Percentiles rank a stretch among this genome's conserved stretches.
phyloP scores from a whole-genome alignment of 192 early-diverging fungal species.

The Backusella tuberculispora region DNA sequence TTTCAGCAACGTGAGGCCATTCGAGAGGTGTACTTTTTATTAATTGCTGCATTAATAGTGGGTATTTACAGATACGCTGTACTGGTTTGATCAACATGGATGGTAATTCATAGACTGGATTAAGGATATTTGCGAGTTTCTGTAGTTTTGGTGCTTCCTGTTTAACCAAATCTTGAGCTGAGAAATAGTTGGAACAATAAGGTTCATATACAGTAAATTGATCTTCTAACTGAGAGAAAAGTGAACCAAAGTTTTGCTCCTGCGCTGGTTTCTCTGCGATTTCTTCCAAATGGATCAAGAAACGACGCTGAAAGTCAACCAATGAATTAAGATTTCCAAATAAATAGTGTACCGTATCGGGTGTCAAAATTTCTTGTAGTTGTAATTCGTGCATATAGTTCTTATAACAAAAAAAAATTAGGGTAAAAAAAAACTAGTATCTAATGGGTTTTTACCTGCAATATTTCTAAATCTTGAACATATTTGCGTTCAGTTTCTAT shows the following conservation, averaged over 20 bases:
- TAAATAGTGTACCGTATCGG: conserved; percentile 79
- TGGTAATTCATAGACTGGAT: conserved; percentile 86
- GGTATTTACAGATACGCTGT: conserved; percentile 98
- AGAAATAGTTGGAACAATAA: conserved; percentile 91
- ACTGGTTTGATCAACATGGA: conserved; percentile 97
- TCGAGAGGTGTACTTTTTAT: conserved; percentile 64
- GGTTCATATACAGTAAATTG: conserved; percentile 87
- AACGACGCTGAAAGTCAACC: conserved; percentile 96
- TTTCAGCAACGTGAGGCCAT: conserved; percentile 62
- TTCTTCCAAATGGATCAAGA: conserved; percentile 89
- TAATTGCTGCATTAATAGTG: conserved; percentile 79
- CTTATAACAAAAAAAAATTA: conserved; percentile 35
- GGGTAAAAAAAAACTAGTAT: not conserved
- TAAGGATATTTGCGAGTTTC: conserved; percentile 68
- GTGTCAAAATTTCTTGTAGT: conserved; percentile 71
- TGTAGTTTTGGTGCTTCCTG: conserved; percentile 67
- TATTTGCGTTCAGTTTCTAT: conserved; percentile 94
- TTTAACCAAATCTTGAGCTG: conserved; percentile 71
- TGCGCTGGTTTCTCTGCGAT: conserved; percentile 65
- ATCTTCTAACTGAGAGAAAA: conserved; percentile 85
- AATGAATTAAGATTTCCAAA: conserved; percentile 94
- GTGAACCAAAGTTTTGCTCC: conserved; percentile 88
- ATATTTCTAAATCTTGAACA: conserved; percentile 84
- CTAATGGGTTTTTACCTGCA: conserved; percentile 52
- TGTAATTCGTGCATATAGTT: conserved; percentile 74